Evolutionary conservation across 805 yeast genomes (phyloP).

Genomic region (Danielia reshetovae): DNA sequence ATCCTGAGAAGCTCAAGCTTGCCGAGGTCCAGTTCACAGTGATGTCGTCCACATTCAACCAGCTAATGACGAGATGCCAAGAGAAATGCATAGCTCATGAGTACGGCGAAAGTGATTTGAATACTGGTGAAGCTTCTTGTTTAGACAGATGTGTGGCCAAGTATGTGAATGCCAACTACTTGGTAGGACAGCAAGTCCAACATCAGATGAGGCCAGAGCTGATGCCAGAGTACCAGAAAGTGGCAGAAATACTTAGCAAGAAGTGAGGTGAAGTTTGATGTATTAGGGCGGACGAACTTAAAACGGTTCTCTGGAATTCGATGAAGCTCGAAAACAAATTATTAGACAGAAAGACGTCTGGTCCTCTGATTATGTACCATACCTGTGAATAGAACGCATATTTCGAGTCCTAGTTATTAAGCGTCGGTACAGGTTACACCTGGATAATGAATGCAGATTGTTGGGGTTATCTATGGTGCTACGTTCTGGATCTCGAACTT

Average conservation of each 20-base stretch:
- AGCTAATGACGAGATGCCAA: slow-evolving; percentile 59
- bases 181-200: slow-evolving; percentile 54
- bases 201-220: slow-evolving; percentile 13
- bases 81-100: slow-evolving; percentile 80
- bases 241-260: slow-evolving; percentile 7
- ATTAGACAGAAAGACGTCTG: too few relatives aligned
- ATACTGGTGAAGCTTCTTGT: slow-evolving; percentile 80
- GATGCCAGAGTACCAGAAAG: slow-evolving; percentile 41
- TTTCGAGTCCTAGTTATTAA: too few relatives aligned
- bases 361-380: too few relatives aligned
- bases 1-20: slow-evolving; percentile 54
- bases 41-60: slow-evolving; percentile 37
- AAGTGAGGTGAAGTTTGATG: too few relatives aligned
- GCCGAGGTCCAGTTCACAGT: slow-evolving; percentile 71
- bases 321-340: too few relatives aligned
- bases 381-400: too few relatives aligned
- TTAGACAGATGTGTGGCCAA: slow-evolving; percentile 84
- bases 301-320: too few relatives aligned
- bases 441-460: too few relatives aligned
- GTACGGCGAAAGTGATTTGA: slow-evolving; percentile 79
- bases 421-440: too few relatives aligned
- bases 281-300: too few relatives aligned
- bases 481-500: too few relatives aligned
- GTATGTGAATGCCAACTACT: slow-evolving; percentile 67
- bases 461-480: too few relatives aligned